Percentiles rank a stretch among this genome's conserved stretches.
phyloP scores from a whole-genome alignment of 352 stramenopile genomes.

The Nothophytophthora sp. region DNA sequence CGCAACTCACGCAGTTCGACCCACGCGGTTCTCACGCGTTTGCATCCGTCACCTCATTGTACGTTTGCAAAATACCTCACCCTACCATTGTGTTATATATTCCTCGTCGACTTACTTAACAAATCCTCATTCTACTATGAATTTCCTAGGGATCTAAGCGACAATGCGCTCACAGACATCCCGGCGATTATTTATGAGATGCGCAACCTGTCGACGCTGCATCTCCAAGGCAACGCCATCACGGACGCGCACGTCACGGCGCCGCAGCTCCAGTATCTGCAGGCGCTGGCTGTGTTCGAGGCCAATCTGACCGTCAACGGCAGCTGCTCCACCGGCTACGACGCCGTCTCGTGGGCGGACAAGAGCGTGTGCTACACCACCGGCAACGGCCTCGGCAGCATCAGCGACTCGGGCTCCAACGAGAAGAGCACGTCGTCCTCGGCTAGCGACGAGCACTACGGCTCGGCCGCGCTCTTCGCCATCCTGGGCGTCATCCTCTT shows the following conservation, averaged over 20 bases:
- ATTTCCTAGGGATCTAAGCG: constrained; percentile 51
- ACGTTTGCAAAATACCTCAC: no score
- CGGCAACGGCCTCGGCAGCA: constrained; percentile 42
- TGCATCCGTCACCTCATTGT: constrained; percentile 53
- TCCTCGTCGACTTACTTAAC: neutral
- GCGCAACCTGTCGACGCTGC: constrained; percentile 48
- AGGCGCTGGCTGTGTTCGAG: constrained; percentile 48
- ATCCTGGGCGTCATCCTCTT: constrained; percentile 44
- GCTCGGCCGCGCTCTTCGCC: constrained; percentile 36
- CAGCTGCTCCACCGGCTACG: constrained; percentile 47
- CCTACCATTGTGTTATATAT: constrained; percentile 4
- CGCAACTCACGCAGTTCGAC: constrained; percentile 63
- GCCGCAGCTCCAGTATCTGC: constrained; percentile 55
- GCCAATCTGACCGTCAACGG: constrained; percentile 38
- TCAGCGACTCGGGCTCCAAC: constrained; percentile 32
- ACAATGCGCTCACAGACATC: constrained; percentile 68
- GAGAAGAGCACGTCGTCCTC: constrained; percentile 31
- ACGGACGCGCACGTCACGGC: constrained; percentile 50
- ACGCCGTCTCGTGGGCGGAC: constrained; percentile 44
- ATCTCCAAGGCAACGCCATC: constrained; percentile 60
- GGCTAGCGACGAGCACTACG: constrained; percentile 20
- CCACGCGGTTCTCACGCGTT: constrained; percentile 46
- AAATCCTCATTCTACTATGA: constrained; percentile 3
- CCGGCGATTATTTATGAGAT: constrained; percentile 72
- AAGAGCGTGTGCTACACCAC: constrained; percentile 52